Evolutionary conservation across 768 basidiomycete genomes (phyloP), one percentile per base, ranked within the genome.

Genomic region (Hortiboletus campestris): DNA sequence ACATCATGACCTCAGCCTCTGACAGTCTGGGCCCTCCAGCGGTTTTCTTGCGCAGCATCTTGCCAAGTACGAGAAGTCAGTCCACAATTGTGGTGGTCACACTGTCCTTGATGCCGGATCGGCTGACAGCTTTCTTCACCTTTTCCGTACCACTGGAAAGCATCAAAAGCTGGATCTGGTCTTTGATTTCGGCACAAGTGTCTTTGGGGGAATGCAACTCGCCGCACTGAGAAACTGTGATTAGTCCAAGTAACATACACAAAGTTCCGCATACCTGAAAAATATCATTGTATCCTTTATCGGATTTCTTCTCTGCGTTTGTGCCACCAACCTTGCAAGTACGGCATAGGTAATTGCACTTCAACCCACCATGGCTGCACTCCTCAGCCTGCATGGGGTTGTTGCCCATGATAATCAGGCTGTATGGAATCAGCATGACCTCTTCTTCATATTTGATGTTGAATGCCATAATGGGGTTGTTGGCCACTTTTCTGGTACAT

Each of bases 351-450:
- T 60, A 60, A 31, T 74, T 75, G n/a, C 66, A 62, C 14, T 49
- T 59, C 1, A 72, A 32, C 0, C 73, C 72, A 28, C 55, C 62
- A 22, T 74, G 72, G 28, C 67, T 69, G 41, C 68, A 73, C 16
- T 65, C 62, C 39, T 75, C 69, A 0, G 70, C 63, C 31, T 74
- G 74, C 74, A 74, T 72, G 1, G 70, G 73, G 35, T 75, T 75
- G 51, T 75, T 67, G 5, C 66, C 61, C 0, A 58, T 50, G 10
- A 65, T 28, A n/a, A 72, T 60, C 0, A 70, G 56, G 1, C 46
- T 32, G 34, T 67, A 72, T 0, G 60, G 68, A 0, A 57, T 48
- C 0, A 73, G 43, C 25, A 58, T 47, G 0, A 73, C 60, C 22
- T 69, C 56, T 11, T 65, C 56, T 1, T 63, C 8, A 29, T 53